Evolutionary conservation across 805 yeast species (phyloP), one percentile per base, ranked within the genome.

Genomic region (Spathaspora sp.): DNA sequence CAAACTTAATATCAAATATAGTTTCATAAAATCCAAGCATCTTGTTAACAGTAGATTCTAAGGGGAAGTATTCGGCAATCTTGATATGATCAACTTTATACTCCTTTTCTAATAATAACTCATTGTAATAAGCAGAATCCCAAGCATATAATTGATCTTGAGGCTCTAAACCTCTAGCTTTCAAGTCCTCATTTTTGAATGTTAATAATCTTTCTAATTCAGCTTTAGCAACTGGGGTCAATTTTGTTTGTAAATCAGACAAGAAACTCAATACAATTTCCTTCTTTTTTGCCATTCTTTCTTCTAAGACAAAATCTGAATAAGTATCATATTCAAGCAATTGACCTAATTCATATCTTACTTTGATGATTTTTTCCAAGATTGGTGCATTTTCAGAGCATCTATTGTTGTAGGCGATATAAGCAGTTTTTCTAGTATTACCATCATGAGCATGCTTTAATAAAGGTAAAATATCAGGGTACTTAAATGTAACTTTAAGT

Each of bases 401-500:
- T 60, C 87, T 85, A 64, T 82, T 80, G 65, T 85, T 89, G 65
- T 85, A 86, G 28, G 85, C 90, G 44, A 79, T 60, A 58, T 76
- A 85, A 1, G 90, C 89, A 11, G 66, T 62, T 61, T 80, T 83
- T 69, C 96, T 80, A 2, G 94, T 87, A 18, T 78, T 79, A 43
- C 83, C 77, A 55, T 69, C 69, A 51, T 76, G 73, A 43, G 96
- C 92, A 65, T 83, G 83, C 64, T 87, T 86, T 66, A 87, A 67
- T n/a, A 86, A 86, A 1, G 96, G 96, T 55, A 85, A 72, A 46
- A 86, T 66, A 62, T 89, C 96, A 1, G 96, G 94, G 60, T 86
- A 87, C 66, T 89, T 88, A 72, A 81, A 87, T 2, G 94, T 86
- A 75, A 89, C 86, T 62, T 85, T 85, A 39, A 52, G 56, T 49